Evolutionary conservation across 192 early-diverging fungal genomes (phyloP), one percentile per base, ranked within the genome.

Genomic region (Coemansia sp.): DNA sequence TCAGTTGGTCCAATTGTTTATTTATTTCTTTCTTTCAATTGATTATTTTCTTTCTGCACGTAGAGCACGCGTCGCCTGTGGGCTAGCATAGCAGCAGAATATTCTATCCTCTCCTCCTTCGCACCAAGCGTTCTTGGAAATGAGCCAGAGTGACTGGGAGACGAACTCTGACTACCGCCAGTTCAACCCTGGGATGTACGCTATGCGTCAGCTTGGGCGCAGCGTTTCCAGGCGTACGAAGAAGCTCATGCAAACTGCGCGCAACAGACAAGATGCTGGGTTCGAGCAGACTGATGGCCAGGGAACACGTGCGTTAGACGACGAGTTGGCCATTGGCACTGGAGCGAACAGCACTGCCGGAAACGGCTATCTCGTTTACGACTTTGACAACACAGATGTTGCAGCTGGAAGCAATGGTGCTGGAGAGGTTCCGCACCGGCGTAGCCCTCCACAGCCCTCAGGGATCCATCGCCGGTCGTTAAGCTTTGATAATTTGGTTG

Each of bases 381-480:
- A 71, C 62, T 67, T 64, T 58, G 62, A 36, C 46, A 44, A 30
- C 35, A 51, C 35, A 6, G 46, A 4, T 6, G 41, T 14, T 21
- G 41, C 36, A 18, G 41, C 5, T 36, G 16, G 2, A 1, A 21
- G 35, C 20, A 20, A 24, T 1, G 33, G 46, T 18, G 58, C 12
- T 16, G 53, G 36, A 2, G 44, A 20, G 0, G 26, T 38, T 3
- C 33, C 53, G 7, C 67, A 70, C 43, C 38, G 61, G 58, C 78
- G 67, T 24, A 71, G 78, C 7, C 74, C 79, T 51, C 79, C 79
- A 11, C 53, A 61, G 62, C 79, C 79, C 14, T 82, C 79, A 33
- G 79, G 74, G 12, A 76, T 82, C 30, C 79, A 82, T 56, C 64
- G 74, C 39, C 74, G 79, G 18, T 82, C 79, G 18, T 46, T 76